Percentiles rank a stretch among this genome's conserved stretches.
These are phyloP conservation scores for Ceratorhiza oryzae-sativae DNA, from an alignment of 1,284 basidiomycete species.

Conservation along the genomic window DNA sequence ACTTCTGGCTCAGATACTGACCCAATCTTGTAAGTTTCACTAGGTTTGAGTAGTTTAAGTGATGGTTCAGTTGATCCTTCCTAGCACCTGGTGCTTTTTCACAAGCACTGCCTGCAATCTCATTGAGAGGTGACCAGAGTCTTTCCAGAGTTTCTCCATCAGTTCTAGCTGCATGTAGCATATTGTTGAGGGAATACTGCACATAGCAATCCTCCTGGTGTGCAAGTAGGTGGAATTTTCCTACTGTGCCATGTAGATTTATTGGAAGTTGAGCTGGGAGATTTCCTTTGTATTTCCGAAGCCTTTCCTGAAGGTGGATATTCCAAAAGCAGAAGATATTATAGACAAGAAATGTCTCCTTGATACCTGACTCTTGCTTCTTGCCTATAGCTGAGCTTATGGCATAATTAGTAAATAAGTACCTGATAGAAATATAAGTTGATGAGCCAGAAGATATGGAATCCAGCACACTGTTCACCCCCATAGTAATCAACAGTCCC, in stretches of 20 bases:
- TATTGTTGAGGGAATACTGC: not conserved
- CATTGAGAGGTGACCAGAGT: not conserved
- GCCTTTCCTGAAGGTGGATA: not conserved
- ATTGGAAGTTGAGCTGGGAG: not conserved
- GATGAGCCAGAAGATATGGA: too few relatives aligned
- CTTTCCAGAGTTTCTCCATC: slow-evolving; percentile 7
- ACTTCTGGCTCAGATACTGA: not conserved
- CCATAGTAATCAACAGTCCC: not conserved
- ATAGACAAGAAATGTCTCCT: not conserved
- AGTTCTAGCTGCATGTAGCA: not conserved
- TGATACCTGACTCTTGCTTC: not conserved
- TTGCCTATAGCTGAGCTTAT: not conserved
- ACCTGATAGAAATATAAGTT: not conserved
- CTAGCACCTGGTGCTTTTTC: not conserved
- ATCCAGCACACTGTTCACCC: not conserved
- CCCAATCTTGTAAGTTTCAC: not conserved
- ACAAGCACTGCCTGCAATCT: slow-evolving; percentile 9
- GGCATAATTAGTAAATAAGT: not conserved
- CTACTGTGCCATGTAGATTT: not conserved
- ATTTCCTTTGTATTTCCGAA: not conserved
- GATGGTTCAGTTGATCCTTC: not conserved
- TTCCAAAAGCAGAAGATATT: slow-evolving; percentile 5
- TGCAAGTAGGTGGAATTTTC: slow-evolving; percentile 3
- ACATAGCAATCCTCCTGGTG: not conserved
- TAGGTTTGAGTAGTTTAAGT: not conserved